Conservation (phyloP, 768 basidiomycete species). For the Chalciporus piperatus region DNA sequence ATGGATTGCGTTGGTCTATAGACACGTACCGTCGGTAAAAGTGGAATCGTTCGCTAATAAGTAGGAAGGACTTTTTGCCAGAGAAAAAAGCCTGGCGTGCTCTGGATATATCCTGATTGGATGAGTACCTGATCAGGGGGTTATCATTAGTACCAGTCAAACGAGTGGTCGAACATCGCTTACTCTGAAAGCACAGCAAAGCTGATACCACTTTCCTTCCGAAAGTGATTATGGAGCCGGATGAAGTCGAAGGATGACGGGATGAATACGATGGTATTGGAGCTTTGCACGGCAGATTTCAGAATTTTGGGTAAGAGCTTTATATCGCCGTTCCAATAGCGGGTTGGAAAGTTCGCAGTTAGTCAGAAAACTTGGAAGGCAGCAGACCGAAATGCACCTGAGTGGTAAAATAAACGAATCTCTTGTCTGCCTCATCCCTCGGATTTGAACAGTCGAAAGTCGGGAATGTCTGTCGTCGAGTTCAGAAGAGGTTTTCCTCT, state of each 20-base stretch:
- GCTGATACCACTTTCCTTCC: slow-evolving; percentile 63
- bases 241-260: slow-evolving; percentile 98
- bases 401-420: slow-evolving; percentile 84
- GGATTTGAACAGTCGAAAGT: slow-evolving; percentile 70
- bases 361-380: not conserved
- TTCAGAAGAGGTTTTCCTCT: not conserved
- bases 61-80: slow-evolving; percentile 79
- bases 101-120: slow-evolving; percentile 90
- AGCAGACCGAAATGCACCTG: slow-evolving; percentile 49
- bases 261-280: slow-evolving; percentile 84
- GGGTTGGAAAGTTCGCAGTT: not conserved
- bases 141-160: not conserved
- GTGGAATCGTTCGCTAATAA: slow-evolving; percentile 97
- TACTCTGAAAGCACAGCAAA: slow-evolving; percentile 92
- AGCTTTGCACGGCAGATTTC: slow-evolving; percentile 91
- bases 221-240: slow-evolving; percentile 82
- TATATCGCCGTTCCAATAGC: not conserved
- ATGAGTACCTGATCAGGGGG: slow-evolving; percentile 65
- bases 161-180: slow-evolving; percentile 17
- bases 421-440: slow-evolving; percentile 79
- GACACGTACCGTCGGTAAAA: slow-evolving; percentile 78
- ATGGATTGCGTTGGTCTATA: not conserved
- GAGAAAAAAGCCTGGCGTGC: slow-evolving; percentile 92
- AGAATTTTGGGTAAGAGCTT: slow-evolving; percentile 79
- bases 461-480: slow-evolving; percentile 54